Evolutionary conservation across 2,329 filamentous ascomycete species (phyloP).

Genomic region (Corinectria fuckeliana): DNA sequence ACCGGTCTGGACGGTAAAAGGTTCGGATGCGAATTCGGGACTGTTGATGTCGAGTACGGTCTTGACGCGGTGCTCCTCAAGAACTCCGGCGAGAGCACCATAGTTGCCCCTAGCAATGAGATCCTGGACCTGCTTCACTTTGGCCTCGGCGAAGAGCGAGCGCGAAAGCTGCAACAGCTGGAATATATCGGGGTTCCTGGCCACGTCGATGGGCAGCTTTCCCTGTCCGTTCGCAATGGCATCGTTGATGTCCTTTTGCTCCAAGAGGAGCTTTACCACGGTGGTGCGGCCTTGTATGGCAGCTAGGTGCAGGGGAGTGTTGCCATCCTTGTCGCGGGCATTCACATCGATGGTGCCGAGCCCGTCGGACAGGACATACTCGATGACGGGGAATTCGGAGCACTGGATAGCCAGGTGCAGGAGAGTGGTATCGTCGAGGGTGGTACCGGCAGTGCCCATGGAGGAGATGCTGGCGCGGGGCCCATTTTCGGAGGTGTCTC

Average conservation of each 20-base stretch:
- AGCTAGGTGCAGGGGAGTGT: constrained; percentile 89
- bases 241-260: constrained; percentile 86
- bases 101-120: constrained; percentile 78
- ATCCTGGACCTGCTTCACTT: constrained; percentile 83
- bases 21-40: constrained; percentile 84
- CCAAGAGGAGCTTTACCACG: constrained; percentile 83
- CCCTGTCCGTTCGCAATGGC: constrained; percentile 83
- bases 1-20: constrained; percentile 77
- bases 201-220: constrained; percentile 85
- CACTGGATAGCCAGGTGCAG: constrained; percentile 95
- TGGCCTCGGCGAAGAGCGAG: constrained; percentile 87
- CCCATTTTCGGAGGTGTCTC: constrained; percentile 64
- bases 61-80: constrained; percentile 86
- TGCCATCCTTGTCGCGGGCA: constrained; percentile 89
- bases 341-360: constrained; percentile 78
- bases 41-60: constrained; percentile 92
- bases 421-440: constrained; percentile 83
- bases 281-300: constrained; percentile 80
- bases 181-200: constrained; percentile 92
- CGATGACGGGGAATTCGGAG: constrained; percentile 88
- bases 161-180: constrained; percentile 90
- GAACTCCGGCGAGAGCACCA: constrained; percentile 75
- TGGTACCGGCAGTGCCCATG: constrained; percentile 50
- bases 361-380: constrained; percentile 87
- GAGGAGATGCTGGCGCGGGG: constrained; percentile 65